Conservation (phyloP, 169 alveolate genomes). For the Eimeria necatrix region DNA sequence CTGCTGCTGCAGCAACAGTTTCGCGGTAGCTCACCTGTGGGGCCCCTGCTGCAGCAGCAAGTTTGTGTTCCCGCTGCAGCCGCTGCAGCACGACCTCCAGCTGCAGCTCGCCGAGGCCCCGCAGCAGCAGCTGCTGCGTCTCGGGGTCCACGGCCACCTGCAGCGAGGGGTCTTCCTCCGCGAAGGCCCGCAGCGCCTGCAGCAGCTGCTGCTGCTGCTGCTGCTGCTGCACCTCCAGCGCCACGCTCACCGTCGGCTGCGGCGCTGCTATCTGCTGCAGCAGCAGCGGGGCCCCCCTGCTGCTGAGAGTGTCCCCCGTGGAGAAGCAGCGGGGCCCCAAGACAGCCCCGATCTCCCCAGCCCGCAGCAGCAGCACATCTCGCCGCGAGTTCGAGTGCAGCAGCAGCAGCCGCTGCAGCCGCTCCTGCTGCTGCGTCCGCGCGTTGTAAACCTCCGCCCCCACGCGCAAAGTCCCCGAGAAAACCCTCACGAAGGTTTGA, state of each 20-base stretch:
- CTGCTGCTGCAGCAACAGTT: slow-evolving; percentile 86
- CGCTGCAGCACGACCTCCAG: slow-evolving; percentile 96
- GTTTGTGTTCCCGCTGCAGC: slow-evolving; percentile 93
- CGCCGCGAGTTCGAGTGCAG: slow-evolving; percentile 91
- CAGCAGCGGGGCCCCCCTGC: slow-evolving; percentile 82
- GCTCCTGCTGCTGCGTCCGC: slow-evolving; percentile 89
- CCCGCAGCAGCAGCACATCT: slow-evolving; percentile 87
- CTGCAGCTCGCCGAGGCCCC: slow-evolving; percentile 98
- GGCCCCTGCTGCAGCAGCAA: slow-evolving; percentile 92
- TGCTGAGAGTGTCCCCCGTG: slow-evolving; percentile 93
- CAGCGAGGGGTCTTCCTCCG: slow-evolving; percentile 91
- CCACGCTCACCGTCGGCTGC: slow-evolving; percentile 89
- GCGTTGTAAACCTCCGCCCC: slow-evolving; percentile 87
- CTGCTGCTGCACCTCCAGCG: slow-evolving; percentile 85
- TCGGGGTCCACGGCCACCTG: slow-evolving; percentile 88
- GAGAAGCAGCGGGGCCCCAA: slow-evolving; percentile 90
- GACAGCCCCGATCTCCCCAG: slow-evolving; percentile 89
- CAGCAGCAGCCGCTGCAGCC: slow-evolving; percentile 89
- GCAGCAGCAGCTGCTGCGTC: slow-evolving; percentile 90
- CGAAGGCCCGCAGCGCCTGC: slow-evolving; percentile 87
- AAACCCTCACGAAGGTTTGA: slow-evolving; percentile 84
- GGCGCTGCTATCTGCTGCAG: slow-evolving; percentile 91
- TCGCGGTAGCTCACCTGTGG: slow-evolving; percentile 96
- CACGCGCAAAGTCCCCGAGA: slow-evolving; percentile 86
- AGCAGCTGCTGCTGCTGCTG: slow-evolving; percentile 89